These are phyloP conservation scores for Stagonosporopsis tanaceti DNA, from an alignment of 2,329 filamentous ascomycete genomes.

Conservation along the genomic window DNA sequence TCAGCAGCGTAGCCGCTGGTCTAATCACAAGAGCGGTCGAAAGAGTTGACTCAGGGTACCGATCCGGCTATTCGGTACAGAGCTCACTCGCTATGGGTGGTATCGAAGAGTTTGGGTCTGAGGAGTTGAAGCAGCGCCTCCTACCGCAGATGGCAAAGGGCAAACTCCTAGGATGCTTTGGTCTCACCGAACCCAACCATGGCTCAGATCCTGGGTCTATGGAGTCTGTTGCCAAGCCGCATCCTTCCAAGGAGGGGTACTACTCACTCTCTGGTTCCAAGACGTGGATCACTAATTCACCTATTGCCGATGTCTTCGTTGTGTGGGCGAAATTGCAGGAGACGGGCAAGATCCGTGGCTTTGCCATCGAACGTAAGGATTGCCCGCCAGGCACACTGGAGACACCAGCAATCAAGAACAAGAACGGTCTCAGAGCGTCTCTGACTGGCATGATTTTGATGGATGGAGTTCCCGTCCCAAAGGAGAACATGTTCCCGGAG, in stretches of 20 bases:
- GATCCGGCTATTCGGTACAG: constrained; percentile 92
- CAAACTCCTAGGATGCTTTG: constrained; percentile 83
- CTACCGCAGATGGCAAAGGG: constrained; percentile 83
- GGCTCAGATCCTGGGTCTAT: constrained; percentile 90
- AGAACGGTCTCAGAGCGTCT: constrained; percentile 90
- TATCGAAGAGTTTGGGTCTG: constrained; percentile 85
- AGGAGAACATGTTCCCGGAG: constrained; percentile 91
- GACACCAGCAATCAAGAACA: constrained; percentile 92
- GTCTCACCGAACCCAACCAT: constrained; percentile 91
- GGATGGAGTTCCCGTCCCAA: constrained; percentile 86
- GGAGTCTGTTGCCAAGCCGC: constrained; percentile 85
- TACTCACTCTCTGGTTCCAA: constrained; percentile 81
- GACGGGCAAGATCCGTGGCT: constrained; percentile 93
- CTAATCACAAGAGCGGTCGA: constrained; percentile 91
- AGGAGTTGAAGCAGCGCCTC: constrained; percentile 86
- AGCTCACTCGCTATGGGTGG: constrained; percentile 93
- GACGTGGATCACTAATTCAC: constrained; percentile 96
- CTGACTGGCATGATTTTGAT: constrained; percentile 98
- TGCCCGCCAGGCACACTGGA: constrained; percentile 89
- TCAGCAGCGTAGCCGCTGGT: constrained; percentile 86
- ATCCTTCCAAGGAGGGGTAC: constrained; percentile 84
- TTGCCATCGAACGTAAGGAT: constrained; percentile 83
- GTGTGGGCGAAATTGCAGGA: constrained; percentile 94
- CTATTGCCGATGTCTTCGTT: constrained; percentile 83
- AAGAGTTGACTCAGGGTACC: constrained; percentile 88